Conservation (phyloP, 495 filamentous ascomycete species). For the Penicillium verhagenii region DNA sequence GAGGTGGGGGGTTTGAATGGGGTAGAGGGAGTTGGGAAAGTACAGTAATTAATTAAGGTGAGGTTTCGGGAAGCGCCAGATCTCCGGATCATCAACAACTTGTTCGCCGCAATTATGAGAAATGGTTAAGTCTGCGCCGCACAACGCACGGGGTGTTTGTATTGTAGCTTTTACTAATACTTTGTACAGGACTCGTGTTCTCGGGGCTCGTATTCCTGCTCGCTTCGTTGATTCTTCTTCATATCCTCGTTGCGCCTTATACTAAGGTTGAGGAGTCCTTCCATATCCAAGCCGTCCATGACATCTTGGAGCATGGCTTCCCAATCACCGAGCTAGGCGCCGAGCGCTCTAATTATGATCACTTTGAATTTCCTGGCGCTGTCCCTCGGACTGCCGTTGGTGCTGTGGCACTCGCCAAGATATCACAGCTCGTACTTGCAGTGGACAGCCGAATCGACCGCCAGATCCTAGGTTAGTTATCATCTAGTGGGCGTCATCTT, state of each 20-base stretch:
- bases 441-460: constrained; percentile 41
- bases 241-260: constrained; percentile 79
- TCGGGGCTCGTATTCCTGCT: constrained; percentile 52
- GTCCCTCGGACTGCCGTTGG: constrained; percentile 91
- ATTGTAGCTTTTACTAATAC: neutral
- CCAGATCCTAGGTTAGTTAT: constrained; percentile 51
- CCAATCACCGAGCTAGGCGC: constrained; percentile 54
- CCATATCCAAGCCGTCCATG: constrained; percentile 92
- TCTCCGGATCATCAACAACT: constrained; percentile 28
- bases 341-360: constrained; percentile 67
- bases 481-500: neutral
- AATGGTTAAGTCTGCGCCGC: constrained; percentile 18
- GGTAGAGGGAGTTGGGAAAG: constrained; percentile 13
- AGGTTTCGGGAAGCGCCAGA: constrained; percentile 32
- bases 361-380: constrained; percentile 85
- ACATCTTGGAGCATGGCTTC: constrained; percentile 78
- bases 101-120: constrained; percentile 25
- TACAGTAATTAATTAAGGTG: no score
- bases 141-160: neutral
- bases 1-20: constrained; percentile 7
- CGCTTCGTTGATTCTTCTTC: constrained; percentile 65
- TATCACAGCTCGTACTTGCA: constrained; percentile 61
- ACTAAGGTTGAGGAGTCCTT: constrained; percentile 99
- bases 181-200: neutral
- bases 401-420: constrained; percentile 65